Conservation (phyloP, 371 early-diverging fungal genomes). For the Lichtheimia corymbifera region DNA sequence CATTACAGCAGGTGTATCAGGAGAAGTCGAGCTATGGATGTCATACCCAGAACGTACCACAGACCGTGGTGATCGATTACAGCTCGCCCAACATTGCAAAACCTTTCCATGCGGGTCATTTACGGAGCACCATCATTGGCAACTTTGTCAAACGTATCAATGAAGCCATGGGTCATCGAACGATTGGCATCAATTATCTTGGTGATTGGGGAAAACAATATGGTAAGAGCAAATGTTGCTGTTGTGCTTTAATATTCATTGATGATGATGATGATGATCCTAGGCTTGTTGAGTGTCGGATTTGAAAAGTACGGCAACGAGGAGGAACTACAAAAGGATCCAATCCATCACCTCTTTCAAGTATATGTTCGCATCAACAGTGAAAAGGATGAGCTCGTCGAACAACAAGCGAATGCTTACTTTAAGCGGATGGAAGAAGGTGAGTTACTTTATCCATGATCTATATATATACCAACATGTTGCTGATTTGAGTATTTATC, state of each 20-base stretch:
- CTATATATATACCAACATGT: neutral
- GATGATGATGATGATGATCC: neutral
- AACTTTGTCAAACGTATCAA: slow-evolving; percentile 90
- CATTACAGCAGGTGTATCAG: slow-evolving; percentile 50
- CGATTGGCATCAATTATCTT: slow-evolving; percentile 95
- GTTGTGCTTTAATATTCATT: neutral
- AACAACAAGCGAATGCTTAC: slow-evolving; percentile 85
- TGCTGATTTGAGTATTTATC: too few species aligned
- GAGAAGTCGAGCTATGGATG: slow-evolving; percentile 32
- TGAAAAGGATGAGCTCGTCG: slow-evolving; percentile 60
- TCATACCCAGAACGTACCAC: slow-evolving; percentile 14
- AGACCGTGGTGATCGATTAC: slow-evolving; percentile 91
- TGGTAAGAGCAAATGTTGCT: slow-evolving; percentile 45
- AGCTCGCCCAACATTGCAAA: slow-evolving; percentile 99
- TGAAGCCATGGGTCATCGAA: slow-evolving; percentile 87
- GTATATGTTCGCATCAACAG: slow-evolving; percentile 94
- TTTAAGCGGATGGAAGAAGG: slow-evolving; percentile 96
- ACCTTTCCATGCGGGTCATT: slow-evolving; percentile 99
- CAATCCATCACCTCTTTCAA: slow-evolving; percentile 94
- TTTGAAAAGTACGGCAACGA: slow-evolving; percentile 86
- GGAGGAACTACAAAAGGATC: slow-evolving; percentile 77
- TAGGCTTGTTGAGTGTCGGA: slow-evolving; percentile 92
- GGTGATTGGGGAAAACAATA: slow-evolving; percentile 99
- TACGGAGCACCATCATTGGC: slow-evolving; percentile 98
- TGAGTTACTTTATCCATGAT: slow-evolving; percentile 4